Conservation (phyloP, 2,329 filamentous ascomycete species). For the Phialophora verrucosa region DNA sequence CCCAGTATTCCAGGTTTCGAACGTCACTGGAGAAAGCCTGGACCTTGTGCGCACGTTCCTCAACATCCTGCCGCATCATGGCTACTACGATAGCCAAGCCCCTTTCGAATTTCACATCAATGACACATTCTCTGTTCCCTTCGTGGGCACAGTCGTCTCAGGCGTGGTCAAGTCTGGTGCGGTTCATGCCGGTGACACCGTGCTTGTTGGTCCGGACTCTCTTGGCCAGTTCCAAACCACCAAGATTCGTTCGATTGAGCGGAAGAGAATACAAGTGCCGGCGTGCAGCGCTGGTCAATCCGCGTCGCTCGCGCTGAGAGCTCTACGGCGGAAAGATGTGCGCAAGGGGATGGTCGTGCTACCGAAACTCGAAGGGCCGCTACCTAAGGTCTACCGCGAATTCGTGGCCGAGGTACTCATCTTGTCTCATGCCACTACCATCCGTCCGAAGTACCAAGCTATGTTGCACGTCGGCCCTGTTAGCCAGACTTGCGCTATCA, state of each 20-base stretch:
- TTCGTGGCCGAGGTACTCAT: conserved; percentile 91
- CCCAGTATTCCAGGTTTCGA: conserved; percentile 96
- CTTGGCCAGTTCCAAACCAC: conserved; percentile 88
- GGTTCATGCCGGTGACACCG: conserved; percentile 85
- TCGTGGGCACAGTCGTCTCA: conserved; percentile 93
- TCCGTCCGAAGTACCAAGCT: conserved; percentile 94
- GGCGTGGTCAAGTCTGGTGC: conserved; percentile 89
- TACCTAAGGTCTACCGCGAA: conserved; percentile 74
- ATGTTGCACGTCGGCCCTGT: conserved; percentile 97
- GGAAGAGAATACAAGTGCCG: conserved; percentile 87
- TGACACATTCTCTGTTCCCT: conserved; percentile 96
- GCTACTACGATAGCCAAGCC: conserved; percentile 84
- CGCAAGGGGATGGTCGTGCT: conserved; percentile 98
- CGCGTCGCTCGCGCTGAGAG: conserved; percentile 87
- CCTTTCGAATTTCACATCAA: conserved; percentile 96
- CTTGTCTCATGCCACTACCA: conserved; percentile 92
- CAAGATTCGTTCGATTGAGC: conserved; percentile 87
- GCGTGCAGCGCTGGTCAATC: conserved; percentile 90
- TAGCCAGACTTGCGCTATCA: conserved; percentile 93
- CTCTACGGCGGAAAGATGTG: conserved; percentile 87
- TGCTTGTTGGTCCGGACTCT: conserved; percentile 88
- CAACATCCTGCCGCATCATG: conserved; percentile 93
- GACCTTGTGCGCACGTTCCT: conserved; percentile 90
- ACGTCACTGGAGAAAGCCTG: conserved; percentile 90
- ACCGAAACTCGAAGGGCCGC: conserved; percentile 74